phyloP scores from a whole-genome alignment of 306 rosid species.

The Sesbania bispinosa region DNA sequence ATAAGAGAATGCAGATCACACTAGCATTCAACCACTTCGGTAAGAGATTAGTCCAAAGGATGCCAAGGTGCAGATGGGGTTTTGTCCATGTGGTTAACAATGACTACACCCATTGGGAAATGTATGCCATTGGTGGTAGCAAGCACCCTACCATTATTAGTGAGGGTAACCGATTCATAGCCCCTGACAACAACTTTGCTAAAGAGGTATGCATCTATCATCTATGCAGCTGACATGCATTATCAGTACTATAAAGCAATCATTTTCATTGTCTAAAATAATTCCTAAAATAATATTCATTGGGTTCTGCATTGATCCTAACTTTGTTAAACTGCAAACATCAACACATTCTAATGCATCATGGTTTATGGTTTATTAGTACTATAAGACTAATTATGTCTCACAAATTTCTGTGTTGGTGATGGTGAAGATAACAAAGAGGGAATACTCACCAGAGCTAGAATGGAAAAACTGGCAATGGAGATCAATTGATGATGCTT shows the following conservation, averaged over 20 bases:
- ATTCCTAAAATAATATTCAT: too few relatives aligned
- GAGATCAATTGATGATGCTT: constrained; percentile 69
- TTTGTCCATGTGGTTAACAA: constrained; percentile 82
- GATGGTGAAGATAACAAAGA: constrained; percentile 62
- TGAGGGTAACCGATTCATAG: constrained; percentile 87
- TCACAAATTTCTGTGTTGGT: too few relatives aligned
- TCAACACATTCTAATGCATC: too few relatives aligned
- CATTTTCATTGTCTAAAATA: too few relatives aligned
- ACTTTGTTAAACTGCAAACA: too few relatives aligned
- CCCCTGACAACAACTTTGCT: constrained; percentile 29
- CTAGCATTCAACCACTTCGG: constrained; percentile 91
- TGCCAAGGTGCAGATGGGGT: constrained; percentile 83
- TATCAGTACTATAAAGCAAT: too few relatives aligned
- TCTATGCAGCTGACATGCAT: too few relatives aligned
- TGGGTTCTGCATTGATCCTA: too few relatives aligned
- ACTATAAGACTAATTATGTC: too few relatives aligned
- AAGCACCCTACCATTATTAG: constrained; percentile 73
- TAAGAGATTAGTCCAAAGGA: constrained; percentile 69
- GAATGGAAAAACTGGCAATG: constrained; percentile 69
- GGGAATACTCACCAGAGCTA: constrained; percentile 31
- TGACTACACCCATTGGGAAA: constrained; percentile 80
- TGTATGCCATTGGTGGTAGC: constrained; percentile 96
- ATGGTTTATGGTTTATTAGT: too few relatives aligned
- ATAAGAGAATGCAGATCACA: constrained; percentile 70
- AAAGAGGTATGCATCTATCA: constrained; percentile 53